phyloP scores from a whole-genome alignment of 2,329 filamentous ascomycete genomes.

The Endothia cerciana region DNA sequence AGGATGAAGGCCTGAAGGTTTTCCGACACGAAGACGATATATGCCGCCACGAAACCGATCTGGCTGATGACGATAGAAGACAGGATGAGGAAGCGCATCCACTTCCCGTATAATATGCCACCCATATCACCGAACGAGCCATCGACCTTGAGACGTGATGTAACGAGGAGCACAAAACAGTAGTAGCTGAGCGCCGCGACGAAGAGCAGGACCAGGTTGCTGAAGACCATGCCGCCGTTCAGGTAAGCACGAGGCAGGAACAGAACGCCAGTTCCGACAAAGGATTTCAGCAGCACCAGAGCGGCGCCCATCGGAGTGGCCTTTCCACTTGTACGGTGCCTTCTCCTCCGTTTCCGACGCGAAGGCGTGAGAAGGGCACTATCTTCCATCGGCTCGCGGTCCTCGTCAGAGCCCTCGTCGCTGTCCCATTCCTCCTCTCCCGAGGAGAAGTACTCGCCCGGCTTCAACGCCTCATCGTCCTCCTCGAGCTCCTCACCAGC shows the following conservation, averaged over 20 bases:
- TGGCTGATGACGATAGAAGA: slow-evolving; percentile 93
- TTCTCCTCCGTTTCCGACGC: slow-evolving; percentile 74
- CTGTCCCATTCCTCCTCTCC: slow-evolving; percentile 68
- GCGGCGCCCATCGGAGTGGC: slow-evolving; percentile 80
- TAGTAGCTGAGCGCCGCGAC: slow-evolving; percentile 92
- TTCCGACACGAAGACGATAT: slow-evolving; percentile 95
- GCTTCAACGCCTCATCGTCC: slow-evolving; percentile 85
- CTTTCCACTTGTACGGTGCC: slow-evolving; percentile 73
- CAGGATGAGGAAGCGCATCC: slow-evolving; percentile 87
- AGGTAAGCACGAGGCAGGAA: slow-evolving; percentile 92
- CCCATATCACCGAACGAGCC: slow-evolving; percentile 99
- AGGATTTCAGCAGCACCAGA: slow-evolving; percentile 90
- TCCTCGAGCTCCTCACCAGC: slow-evolving; percentile 96
- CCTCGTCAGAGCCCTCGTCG: slow-evolving; percentile 63
- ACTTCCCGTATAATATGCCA: slow-evolving; percentile 85
- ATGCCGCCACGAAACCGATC: slow-evolving; percentile 91
- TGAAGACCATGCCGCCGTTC: slow-evolving; percentile 97
- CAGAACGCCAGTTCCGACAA: slow-evolving; percentile 93
- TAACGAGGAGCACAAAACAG: slow-evolving; percentile 93
- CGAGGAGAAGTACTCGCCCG: slow-evolving; percentile 90
- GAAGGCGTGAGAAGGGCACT: slow-evolving; percentile 82
- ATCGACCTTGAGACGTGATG: slow-evolving; percentile 80
- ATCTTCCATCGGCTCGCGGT: slow-evolving; percentile 82
- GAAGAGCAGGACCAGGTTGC: slow-evolving; percentile 83
- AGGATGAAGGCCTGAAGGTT: slow-evolving; percentile 94